phyloP scores from a whole-genome alignment of 768 basidiomycete genomes.

The Panus rudis region DNA sequence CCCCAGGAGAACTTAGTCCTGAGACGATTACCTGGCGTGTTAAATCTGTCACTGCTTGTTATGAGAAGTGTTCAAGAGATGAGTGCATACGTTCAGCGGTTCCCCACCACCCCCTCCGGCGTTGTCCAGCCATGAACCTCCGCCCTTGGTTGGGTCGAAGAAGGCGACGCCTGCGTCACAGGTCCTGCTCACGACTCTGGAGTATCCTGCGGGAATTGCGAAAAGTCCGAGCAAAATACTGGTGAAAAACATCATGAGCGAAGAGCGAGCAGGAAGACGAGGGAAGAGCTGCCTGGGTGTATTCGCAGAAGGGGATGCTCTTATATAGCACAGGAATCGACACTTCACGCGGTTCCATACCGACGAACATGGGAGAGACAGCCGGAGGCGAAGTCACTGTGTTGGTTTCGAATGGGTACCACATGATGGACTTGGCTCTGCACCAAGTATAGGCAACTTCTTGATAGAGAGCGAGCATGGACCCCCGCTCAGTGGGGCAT shows the following conservation, averaged over 20 bases:
- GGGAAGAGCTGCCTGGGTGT: too few species aligned
- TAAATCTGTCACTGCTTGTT: neutral
- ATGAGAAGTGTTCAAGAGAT: neutral
- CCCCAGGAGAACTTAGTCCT: conserved; percentile 47
- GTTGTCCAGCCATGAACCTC: conserved; percentile 38
- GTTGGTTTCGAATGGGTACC: too few species aligned
- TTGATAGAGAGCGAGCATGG: too few species aligned
- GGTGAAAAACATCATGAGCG: conserved; percentile 11
- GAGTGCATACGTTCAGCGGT: conserved; percentile 35
- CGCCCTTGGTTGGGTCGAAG: conserved; percentile 27
- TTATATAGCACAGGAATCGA: too few species aligned
- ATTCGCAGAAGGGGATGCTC: too few species aligned
- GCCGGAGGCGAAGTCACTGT: too few species aligned
- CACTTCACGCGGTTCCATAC: too few species aligned
- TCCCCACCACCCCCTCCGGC: conserved; percentile 33
- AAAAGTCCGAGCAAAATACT: conserved; percentile 9
- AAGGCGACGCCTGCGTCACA: conserved; percentile 19
- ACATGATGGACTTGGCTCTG: too few species aligned
- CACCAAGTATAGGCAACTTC: too few species aligned
- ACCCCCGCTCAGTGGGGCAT: too few species aligned
- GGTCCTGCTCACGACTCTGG: conserved; percentile 1
- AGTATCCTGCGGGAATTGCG: conserved; percentile 5
- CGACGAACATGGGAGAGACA: too few species aligned
- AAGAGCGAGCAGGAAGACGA: neutral
- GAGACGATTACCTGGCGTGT: conserved; percentile 52